phyloP scores from a whole-genome alignment of 805 yeast genomes.

The Lipomyces spencermartinsiae region DNA sequence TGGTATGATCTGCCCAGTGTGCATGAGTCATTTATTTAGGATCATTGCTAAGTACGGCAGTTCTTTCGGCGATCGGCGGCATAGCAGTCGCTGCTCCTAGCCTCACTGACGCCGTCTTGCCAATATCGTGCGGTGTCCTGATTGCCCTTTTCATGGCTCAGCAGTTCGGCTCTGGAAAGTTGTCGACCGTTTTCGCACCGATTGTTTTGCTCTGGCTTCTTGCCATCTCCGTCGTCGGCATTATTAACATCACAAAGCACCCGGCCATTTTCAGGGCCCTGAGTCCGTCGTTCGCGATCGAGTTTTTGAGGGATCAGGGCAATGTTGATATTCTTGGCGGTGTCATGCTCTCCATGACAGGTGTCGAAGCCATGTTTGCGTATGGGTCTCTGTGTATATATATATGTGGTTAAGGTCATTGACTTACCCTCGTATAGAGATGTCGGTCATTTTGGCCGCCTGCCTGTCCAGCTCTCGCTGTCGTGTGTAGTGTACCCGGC shows the following conservation, averaged over 20 bases:
- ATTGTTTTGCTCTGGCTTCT: conserved; percentile 59
- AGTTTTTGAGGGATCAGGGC: conserved; percentile 49
- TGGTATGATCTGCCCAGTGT: conserved; percentile 9
- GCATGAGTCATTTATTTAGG: background rate
- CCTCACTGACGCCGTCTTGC: conserved; percentile 51
- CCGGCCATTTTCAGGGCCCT: conserved; percentile 57
- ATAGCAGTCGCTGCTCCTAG: conserved; percentile 59
- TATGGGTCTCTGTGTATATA: background rate
- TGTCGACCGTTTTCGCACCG: conserved; percentile 62
- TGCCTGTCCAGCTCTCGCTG: conserved; percentile 58
- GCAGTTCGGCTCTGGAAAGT: conserved; percentile 56
- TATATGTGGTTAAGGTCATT: background rate
- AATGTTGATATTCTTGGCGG: conserved; percentile 53
- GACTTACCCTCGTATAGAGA: conserved; percentile 44
- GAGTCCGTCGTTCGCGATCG: conserved; percentile 60
- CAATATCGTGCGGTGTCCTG: conserved; percentile 57
- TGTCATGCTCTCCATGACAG: conserved; percentile 62
- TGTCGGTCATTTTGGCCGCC: conserved; percentile 60
- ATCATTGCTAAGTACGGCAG: conserved; percentile 37
- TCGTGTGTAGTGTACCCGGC: conserved; percentile 58
- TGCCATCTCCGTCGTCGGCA: conserved; percentile 54
- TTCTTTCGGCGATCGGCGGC: conserved; percentile 63
- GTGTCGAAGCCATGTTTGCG: conserved; percentile 70
- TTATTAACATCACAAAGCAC: conserved; percentile 52
- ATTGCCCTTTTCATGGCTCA: conserved; percentile 55